Evolutionary conservation across 2,329 filamentous ascomycete species (phyloP), one percentile per base, ranked within the genome.

Genomic region (Aotearoamyces nothofagi): DNA sequence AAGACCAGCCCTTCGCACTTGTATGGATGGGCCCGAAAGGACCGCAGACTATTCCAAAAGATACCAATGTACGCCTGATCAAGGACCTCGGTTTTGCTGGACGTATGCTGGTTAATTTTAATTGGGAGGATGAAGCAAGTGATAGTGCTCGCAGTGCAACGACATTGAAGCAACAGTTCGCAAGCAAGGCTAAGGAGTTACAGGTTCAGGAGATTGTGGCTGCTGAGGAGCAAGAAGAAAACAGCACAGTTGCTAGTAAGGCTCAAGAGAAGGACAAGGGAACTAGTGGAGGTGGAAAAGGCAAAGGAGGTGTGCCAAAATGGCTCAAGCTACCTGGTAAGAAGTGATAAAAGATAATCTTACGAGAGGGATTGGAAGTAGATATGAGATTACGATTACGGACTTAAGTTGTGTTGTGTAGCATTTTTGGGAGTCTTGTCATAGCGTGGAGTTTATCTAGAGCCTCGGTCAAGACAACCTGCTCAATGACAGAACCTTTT

Each of bases 321-420:
- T 82, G 79, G 68, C 53, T 86, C 22, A 79, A 78, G 51, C 54
- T 78, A 31, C 61, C 72, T 16, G 70, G 69, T 5, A 84, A 80
- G 64, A 84, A 82, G 57, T 79, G 49, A 56, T 8, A 20, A 8
- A n/a, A 20, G 19, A n/a, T n/a, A n/a, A n/a, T n/a, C n/a, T n/a
- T 13, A 30, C 17, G 9, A 30, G 13, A 17, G 6, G n/a, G n/a
- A n/a, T n/a, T n/a, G n/a, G n/a, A n/a, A n/a, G n/a, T n/a, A n/a
- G n/a, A n/a, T n/a, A n/a, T n/a, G n/a, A n/a, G n/a, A n/a, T n/a
- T n/a, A n/a, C n/a, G n/a, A n/a, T n/a, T n/a, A n/a, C n/a, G n/a
- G n/a, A n/a, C n/a, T n/a, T n/a, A n/a, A n/a, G n/a, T n/a, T 26
- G 15, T 20, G 9, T 22, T 31, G 25, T 12, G 27, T 27, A 9